Evolutionary conservation across 2,329 filamentous ascomycete genomes (phyloP).

Genomic region (Penicillium crustosum): DNA sequence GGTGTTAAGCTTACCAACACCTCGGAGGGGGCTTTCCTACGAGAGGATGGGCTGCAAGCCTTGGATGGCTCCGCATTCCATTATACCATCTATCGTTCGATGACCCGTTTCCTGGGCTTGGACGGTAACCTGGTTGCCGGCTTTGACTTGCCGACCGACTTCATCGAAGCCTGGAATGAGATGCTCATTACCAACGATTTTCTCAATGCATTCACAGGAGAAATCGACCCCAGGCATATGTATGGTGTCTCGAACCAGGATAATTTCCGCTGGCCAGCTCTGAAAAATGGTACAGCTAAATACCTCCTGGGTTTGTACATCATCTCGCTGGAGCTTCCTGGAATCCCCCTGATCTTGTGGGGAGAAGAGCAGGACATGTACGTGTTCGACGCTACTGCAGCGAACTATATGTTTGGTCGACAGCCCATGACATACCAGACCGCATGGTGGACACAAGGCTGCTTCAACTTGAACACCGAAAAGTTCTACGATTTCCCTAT

Average conservation of each 20-base stretch:
- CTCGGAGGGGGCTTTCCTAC: slow-evolving; percentile 51
- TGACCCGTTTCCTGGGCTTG: slow-evolving; percentile 61
- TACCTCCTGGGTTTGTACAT: slow-evolving; percentile 60
- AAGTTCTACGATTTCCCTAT: slow-evolving; percentile 61
- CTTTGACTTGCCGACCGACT: slow-evolving; percentile 56
- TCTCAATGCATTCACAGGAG: slow-evolving; percentile 59
- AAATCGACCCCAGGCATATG: slow-evolving; percentile 64
- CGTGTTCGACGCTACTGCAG: slow-evolving; percentile 62
- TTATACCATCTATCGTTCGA: slow-evolving; percentile 60
- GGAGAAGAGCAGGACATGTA: slow-evolving; percentile 67
- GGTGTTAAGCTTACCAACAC: slow-evolving; percentile 51
- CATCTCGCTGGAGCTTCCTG: slow-evolving; percentile 59
- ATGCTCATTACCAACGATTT: slow-evolving; percentile 60
- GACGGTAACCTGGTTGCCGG: slow-evolving; percentile 57
- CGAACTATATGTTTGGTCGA: slow-evolving; percentile 65
- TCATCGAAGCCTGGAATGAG: slow-evolving; percentile 54
- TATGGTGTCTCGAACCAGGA: slow-evolving; percentile 66
- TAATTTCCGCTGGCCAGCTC: slow-evolving; percentile 63
- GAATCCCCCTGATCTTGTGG: slow-evolving; percentile 61
- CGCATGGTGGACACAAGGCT: slow-evolving; percentile 65
- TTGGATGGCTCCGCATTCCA: slow-evolving; percentile 63
- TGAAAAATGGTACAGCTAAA: slow-evolving; percentile 57
- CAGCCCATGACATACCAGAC: slow-evolving; percentile 60
- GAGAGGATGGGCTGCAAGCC: slow-evolving; percentile 52
- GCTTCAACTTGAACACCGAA: slow-evolving; percentile 56